Evolutionary conservation across 768 basidiomycete genomes (phyloP), one percentile per base, ranked within the genome.

Genomic region (Trametes villosa): DNA sequence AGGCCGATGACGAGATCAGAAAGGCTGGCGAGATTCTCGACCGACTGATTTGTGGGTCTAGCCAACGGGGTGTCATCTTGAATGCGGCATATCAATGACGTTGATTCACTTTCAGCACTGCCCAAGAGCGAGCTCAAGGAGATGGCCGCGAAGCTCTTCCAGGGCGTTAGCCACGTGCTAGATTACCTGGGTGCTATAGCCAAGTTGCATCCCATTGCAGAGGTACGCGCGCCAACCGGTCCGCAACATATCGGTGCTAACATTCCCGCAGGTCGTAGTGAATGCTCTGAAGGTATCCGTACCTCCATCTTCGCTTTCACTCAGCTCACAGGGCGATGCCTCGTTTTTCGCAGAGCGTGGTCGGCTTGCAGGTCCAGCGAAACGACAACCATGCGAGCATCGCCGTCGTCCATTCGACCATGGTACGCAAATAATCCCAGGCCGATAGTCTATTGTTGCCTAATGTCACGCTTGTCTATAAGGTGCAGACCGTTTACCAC

Each of bases 311-410:
- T 4, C 22, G n/a, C 5, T 4, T 20, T 4, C 5, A 4, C 20
- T 30, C 9, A 29, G 29, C 24, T 18, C 3, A 30, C 29, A 4
- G 7, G 2, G 44, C 13, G 29, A 11, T 5, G 53, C 24, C 20
- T 31, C 9, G 18, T 7, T 9, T 15, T 13, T 17, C 12, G 11
- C n/a, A 57, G 56, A n/a, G 36, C n/a, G 38, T 57, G 2, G 47
- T 57, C 27, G 31, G 17, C 20, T n/a, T 50, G 47, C 47, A 57
- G 20, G 3, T 20, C 2, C 36, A 41, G 18, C 36, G 56, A 4
- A 47, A 50, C n/a, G 56, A 57, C 38, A 57, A 57, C 34, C 26
- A 57, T 22, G 56, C 56, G 18, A 38, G 31, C 29, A 57, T 57
- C 17, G 56, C 42, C 6, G 56, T 49, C 20, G 56, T 57, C 4